Base-by-base conservation (phyloP, 164 flowering plant species). In the Vitis rupestris region DNA sequence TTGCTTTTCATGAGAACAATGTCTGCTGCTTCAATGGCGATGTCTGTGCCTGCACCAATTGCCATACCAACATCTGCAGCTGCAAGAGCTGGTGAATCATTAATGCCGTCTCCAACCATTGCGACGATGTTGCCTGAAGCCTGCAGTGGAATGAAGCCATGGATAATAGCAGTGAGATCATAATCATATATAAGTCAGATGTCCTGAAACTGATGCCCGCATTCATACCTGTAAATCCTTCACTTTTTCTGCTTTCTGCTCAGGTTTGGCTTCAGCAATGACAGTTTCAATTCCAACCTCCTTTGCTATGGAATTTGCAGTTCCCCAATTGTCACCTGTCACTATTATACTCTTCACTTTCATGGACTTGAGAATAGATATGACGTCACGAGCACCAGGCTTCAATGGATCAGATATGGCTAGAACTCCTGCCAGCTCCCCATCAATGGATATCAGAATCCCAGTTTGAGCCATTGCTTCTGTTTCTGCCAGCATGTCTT, bases 311-410 rank as follows among this genome's bases (percentile, higher is more conserved):
- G 94, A 79, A 48, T 79, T 79, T 15, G 92, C 98, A 9, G 97
- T 93, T 11, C 92, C 90, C 87, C 85, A 79, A 60, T 93, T 93
- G 60, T 93, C 97, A 37, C 98, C 97, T 4, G 98, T 93, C 63
- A 91, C 90, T 86, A 93, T 75, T 63, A 91, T 82, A 75, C 82
- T 78, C 63, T 29, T 76, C 11, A 93, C 67, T 9, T 81, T 79
- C 92, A 88, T 91, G 13, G 85, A 81, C 75, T 82, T 81, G 70
- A 92, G 90, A 29, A 61, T 49, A 19, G 66, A 60, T 6, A 66
- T 49, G 37, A 62, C 67, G 4, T 12, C 19, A 8, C 5, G 9
- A 19, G 71, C 66, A 19, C 52, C 71, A 8, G 63, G 61, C 62
- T 67, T 67, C 59, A 73, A 44, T 16, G 72, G 67, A 63, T 73